Conservation (phyloP, 177 flowering plant genomes). For the Tripterygium wilfordii region DNA sequence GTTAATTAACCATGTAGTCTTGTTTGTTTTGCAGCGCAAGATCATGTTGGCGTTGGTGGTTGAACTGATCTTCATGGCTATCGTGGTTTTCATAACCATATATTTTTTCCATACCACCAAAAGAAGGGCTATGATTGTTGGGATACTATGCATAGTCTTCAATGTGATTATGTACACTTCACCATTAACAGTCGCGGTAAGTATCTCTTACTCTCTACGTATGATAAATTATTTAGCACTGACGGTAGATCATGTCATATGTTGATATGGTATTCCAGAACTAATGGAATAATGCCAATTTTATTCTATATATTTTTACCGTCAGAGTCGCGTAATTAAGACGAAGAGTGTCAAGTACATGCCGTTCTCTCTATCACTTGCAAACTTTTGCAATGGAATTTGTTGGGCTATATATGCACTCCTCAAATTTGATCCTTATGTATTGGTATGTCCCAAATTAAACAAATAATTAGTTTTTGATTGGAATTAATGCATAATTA, state of each 20-base stretch:
- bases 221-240: not conserved
- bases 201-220: no score
- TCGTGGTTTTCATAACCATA: slow-evolving; percentile 22
- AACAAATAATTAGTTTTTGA: no score
- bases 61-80: slow-evolving; percentile 25
- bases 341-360: slow-evolving; percentile 40
- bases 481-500: no score
- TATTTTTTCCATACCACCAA: slow-evolving; percentile 15
- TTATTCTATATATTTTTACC: not conserved
- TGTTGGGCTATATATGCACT: slow-evolving; percentile 27
- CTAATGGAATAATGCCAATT: no score
- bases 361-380: slow-evolving; percentile 29
- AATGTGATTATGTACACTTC: slow-evolving; percentile 39
- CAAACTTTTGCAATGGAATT: slow-evolving; percentile 22
- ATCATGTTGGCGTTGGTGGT: slow-evolving; percentile 14
- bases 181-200: slow-evolving; percentile 52
- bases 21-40: slow-evolving; percentile 21
- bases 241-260: no score
- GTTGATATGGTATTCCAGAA: no score
- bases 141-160: slow-evolving; percentile 27
- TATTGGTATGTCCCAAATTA: slow-evolving; percentile 26
- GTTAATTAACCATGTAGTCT: not conserved
- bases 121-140: slow-evolving; percentile 26
- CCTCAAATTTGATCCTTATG: slow-evolving; percentile 20
- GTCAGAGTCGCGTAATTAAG: slow-evolving; percentile 28